Evolutionary conservation across 129 eudicot species (phyloP).

Genomic region (Helianthus tuberosus): DNA sequence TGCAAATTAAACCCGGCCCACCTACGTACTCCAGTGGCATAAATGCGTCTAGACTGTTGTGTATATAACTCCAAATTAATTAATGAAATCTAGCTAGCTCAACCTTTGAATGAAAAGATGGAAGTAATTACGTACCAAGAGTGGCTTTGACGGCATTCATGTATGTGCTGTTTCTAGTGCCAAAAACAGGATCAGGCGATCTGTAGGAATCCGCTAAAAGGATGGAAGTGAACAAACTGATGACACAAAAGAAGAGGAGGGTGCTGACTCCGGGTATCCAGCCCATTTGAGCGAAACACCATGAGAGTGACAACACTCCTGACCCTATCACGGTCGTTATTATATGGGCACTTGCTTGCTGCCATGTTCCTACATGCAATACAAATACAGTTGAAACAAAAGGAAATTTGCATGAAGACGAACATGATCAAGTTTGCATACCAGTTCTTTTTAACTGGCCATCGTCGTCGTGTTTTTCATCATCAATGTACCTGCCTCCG

Average conservation of each 20-base stretch:
- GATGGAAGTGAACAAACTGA: slow-evolving; percentile 54
- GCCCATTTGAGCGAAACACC: slow-evolving; percentile 79
- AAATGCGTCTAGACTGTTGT: not conserved
- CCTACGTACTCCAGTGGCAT: not conserved
- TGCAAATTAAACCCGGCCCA: not conserved
- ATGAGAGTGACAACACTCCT: slow-evolving; percentile 76
- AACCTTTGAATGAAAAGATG: not conserved
- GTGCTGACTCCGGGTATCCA: slow-evolving; percentile 67
- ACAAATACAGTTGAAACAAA: not conserved
- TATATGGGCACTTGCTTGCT: slow-evolving; percentile 68
- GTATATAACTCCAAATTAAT: not conserved
- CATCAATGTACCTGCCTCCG: slow-evolving; percentile 20
- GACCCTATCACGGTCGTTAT: slow-evolving; percentile 82
- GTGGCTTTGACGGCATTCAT: slow-evolving; percentile 58
- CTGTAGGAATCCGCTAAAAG: slow-evolving; percentile 69
- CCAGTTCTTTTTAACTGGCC: slow-evolving; percentile 26
- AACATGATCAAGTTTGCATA: not conserved
- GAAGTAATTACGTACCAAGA: slow-evolving; percentile 43
- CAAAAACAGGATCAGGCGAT: slow-evolving; percentile 47
- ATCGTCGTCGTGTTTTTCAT: slow-evolving; percentile 30
- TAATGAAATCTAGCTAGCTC: too few species aligned
- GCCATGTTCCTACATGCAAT: slow-evolving; percentile 43
- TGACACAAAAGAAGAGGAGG: slow-evolving; percentile 45
- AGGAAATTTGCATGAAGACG: not conserved
- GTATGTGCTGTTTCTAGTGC: slow-evolving; percentile 62